A percentile compares a stretch with the other conserved stretches of the same genome.
These are phyloP conservation scores for Beauveria caledonica DNA, from an alignment of 2,329 filamentous ascomycete species.

Conservation along the genomic window DNA sequence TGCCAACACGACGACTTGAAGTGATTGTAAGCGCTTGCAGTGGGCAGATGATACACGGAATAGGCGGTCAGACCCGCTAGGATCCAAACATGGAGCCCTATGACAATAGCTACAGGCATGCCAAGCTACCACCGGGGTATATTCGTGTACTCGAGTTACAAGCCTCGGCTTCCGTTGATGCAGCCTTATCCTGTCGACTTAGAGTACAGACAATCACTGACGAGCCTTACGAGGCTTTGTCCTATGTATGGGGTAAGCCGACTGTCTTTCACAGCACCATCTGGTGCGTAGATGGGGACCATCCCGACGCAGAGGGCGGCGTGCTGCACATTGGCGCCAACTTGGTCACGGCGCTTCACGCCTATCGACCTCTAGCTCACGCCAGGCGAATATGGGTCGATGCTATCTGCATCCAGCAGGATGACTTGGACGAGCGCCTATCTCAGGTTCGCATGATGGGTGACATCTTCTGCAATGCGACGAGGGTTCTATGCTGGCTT, in stretches of 20 bases:
- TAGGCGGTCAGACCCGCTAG: not conserved
- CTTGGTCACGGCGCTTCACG: slow-evolving; percentile 7
- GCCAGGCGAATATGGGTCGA: slow-evolving; percentile 15
- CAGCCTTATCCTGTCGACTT: not conserved
- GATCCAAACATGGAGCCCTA: not conserved
- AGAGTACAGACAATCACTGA: slow-evolving; percentile 2
- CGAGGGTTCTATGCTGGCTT: slow-evolving; percentile 14
- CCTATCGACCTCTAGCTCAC: not conserved
- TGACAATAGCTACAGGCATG: not conserved
- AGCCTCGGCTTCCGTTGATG: not conserved
- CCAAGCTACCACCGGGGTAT: not conserved
- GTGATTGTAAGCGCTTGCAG: not conserved
- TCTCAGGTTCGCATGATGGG: slow-evolving; percentile 17
- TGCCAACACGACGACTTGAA: not conserved
- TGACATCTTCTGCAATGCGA: slow-evolving; percentile 14
- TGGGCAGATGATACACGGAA: not conserved
- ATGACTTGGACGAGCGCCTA: slow-evolving; percentile 11
- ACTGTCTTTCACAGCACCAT: not conserved
- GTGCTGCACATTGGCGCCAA: slow-evolving; percentile 8
- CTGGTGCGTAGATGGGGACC: not conserved
- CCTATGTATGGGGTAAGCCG: slow-evolving; percentile 11
- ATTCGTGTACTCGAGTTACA: slow-evolving; percentile 10
- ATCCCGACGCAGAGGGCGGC: not conserved
- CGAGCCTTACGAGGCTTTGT: slow-evolving; percentile 12
- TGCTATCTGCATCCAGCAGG: slow-evolving; percentile 17